Percentiles rank a stretch among this genome's conserved stretches.
Evolutionary conservation across 177 flowering plant species (phyloP).

Genomic region (Vitis hybrid): DNA sequence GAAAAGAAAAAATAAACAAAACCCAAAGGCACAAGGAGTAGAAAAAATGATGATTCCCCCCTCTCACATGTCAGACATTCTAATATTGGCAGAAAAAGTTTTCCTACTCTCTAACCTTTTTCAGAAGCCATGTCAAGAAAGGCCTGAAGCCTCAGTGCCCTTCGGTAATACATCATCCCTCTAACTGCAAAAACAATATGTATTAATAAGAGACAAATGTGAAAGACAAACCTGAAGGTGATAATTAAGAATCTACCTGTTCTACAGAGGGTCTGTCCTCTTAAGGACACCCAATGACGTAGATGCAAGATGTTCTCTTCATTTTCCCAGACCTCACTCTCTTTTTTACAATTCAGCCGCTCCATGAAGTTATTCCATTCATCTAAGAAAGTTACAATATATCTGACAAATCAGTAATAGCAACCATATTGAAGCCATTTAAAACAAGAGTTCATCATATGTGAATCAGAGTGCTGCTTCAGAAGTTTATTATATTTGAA

Average conservation of each 20-base stretch:
- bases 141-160: constrained; percentile 96
- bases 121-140: constrained; percentile 96
- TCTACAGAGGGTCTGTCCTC: constrained; percentile 96
- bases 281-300: constrained; percentile 94
- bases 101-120: constrained; percentile 38
- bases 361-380: constrained; percentile 98
- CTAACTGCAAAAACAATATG: constrained; percentile 57
- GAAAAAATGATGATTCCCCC: background rate
- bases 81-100: background rate
- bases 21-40: background rate
- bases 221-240: background rate
- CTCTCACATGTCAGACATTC: background rate
- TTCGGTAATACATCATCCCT: constrained; percentile 98
- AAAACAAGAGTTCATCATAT: background rate
- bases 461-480: constrained; percentile 1
- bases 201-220: background rate
- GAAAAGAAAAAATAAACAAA: background rate
- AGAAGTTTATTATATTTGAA: background rate
- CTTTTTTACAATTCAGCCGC: constrained; percentile 69
- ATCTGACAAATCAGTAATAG: constrained; percentile 3
- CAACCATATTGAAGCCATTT: constrained; percentile 5
- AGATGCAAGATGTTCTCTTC: constrained; percentile 91
- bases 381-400: constrained; percentile 41
- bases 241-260: constrained; percentile 53
- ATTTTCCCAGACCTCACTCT: constrained; percentile 72